These are phyloP conservation scores for Ascosphaera apis DNA, from an alignment of 2,329 filamentous ascomycete species.

Conservation along the genomic window DNA sequence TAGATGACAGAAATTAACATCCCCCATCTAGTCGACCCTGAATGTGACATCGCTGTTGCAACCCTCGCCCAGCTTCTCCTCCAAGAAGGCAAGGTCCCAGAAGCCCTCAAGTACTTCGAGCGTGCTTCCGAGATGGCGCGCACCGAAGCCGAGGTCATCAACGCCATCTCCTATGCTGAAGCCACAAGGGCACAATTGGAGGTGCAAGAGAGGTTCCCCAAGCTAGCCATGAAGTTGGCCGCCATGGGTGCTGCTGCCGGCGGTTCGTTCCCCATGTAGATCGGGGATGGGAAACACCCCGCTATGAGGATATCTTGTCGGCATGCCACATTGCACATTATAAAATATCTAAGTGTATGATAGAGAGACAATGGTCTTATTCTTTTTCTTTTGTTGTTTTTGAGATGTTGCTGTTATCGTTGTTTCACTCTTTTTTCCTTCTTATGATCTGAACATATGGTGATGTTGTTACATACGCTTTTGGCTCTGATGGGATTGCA, in stretches of 20 bases:
- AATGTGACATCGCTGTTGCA: slow-evolving; percentile 95
- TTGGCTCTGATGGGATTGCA: too few relatives aligned
- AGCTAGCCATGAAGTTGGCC: slow-evolving; percentile 49
- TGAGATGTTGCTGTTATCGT: neutral
- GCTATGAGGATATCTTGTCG: too few relatives aligned
- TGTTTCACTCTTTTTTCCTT: neutral
- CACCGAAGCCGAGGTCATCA: slow-evolving; percentile 88
- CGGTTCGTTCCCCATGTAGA: too few relatives aligned
- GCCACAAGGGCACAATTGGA: slow-evolving; percentile 90
- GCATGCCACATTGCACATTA: too few relatives aligned
- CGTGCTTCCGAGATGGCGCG: slow-evolving; percentile 80
- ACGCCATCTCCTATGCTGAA: slow-evolving; percentile 89
- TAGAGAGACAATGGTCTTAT: neutral
- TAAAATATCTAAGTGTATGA: too few relatives aligned
- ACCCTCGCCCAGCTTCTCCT: slow-evolving; percentile 96
- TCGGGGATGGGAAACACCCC: too few relatives aligned
- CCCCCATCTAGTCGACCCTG: slow-evolving; percentile 53
- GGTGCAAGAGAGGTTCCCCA: slow-evolving; percentile 68
- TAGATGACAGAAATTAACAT: slow-evolving; percentile 15
- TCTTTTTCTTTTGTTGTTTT: neutral
- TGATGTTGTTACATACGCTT: too few relatives aligned
- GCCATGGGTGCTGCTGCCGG: slow-evolving; percentile 28
- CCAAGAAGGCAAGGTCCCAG: slow-evolving; percentile 90
- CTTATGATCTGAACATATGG: too few relatives aligned
- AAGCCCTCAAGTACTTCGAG: slow-evolving; percentile 93